Evolutionary conservation across 139 green algal genomes (phyloP), one percentile per base, ranked within the genome.

Genomic region (Prasinococcaceae sp.): DNA sequence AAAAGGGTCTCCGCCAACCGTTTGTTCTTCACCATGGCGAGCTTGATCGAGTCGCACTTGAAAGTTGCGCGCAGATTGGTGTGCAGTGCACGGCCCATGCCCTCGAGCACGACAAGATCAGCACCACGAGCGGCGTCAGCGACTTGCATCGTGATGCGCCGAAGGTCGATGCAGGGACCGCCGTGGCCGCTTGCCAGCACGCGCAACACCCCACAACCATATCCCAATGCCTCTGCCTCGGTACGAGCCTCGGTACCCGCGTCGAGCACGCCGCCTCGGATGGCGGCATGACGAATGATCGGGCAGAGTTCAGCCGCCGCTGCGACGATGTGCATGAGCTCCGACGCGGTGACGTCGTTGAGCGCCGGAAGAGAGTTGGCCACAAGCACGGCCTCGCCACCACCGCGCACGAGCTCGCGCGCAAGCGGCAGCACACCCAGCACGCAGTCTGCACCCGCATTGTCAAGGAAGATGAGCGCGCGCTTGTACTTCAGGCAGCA

Each of bases 401-500:
- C 88, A 39, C 73, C 43, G 26, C 74, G 60, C 33, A 97, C 74
- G 38, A 99, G 66, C 66, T 95, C 92, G 0, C 90, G 62, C 5
- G 84, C 83, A 30, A 99, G 73, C 2, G 92, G 92, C 37, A 99
- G 50, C 74, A 96, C 90, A 53, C 92, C 92, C 25, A 99, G 75
- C 44, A 99, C 84, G 0, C 90, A 61, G 60, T 99, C 92, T 0
- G 92, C 92, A 0, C 90, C 90, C 23, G 67, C 72, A 67, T 99
- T 99, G 73, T 99, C 92, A 12, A 92, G 82, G 67, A 97, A 94
- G 54, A 99, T 85, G 58, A 97, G 68, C 20, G 84, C 83, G 10
- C 49, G 44, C 20, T 23, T 41, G 51, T 74, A 60, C n/a, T n/a
- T n/a, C 17, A 41, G 46, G 0, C 19, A 12, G 27, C 14, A 36